A percentile compares a stretch with the other conserved stretches of the same genome.
Conservation (phyloP, 305 asterid genomes). For the Solanum aculeatissimum region DNA sequence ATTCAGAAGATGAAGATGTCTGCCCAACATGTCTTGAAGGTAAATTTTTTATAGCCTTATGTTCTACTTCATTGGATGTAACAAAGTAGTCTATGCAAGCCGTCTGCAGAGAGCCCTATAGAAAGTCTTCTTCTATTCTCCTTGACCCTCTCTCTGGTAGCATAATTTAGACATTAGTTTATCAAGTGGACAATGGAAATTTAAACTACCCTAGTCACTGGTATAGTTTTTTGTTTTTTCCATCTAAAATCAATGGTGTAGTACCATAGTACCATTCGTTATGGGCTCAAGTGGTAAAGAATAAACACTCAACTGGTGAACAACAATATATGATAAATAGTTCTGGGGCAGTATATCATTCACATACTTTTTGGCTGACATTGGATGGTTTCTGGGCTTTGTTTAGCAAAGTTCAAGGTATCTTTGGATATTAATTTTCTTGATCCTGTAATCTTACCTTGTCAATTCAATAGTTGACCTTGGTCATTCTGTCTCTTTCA, state of each 20-base stretch:
- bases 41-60: background rate
- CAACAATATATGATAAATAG: background rate
- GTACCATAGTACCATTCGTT: background rate
- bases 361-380: background rate
- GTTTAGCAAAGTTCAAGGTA: background rate
- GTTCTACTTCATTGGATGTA: background rate
- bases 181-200: background rate
- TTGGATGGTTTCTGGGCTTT: background rate
- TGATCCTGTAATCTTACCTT: background rate
- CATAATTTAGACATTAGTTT: background rate
- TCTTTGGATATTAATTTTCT: background rate
- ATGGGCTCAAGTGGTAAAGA: background rate
- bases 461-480: background rate
- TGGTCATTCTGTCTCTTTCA: constrained; percentile 16
- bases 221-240: background rate
- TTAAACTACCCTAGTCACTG: background rate
- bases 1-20: constrained; percentile 32
- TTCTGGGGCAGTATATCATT: background rate
- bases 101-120: background rate
- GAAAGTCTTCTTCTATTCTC: background rate
- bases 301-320: background rate
- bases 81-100: background rate
- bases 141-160: background rate
- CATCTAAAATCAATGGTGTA: background rate
- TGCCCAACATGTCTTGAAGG: constrained; percentile 78